Evolutionary conservation across 495 filamentous ascomycete species (phyloP), one percentile per base, ranked within the genome.

Genomic region (Acidiella bohemica): DNA sequence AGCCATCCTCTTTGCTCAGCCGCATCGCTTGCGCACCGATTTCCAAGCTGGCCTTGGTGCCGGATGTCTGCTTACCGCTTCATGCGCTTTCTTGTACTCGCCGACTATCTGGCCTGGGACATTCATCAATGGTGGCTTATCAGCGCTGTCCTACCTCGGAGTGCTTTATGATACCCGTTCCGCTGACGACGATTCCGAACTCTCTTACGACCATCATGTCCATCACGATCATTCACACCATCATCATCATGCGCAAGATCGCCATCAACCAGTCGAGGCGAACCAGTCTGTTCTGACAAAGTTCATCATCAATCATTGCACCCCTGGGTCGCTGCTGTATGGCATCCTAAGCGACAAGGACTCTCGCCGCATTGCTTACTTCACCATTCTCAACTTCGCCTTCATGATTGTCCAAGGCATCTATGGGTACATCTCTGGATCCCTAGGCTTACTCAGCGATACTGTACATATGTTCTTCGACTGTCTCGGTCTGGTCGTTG

Each of bases 391-490:
- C 29, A 99, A 99, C 54, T 85, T 99, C 39, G 63, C 64, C 1
- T 99, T 99, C 58, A 99, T 99, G 90, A 64, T 84, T 11, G 75
- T 96, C 2, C 90, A 99, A 54, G 78, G 88, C 14, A 81, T 83
- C 23, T 99, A 99, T 54, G 90, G 90, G 23, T 86, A 90, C 49
- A 56, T 84, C 10, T 94, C 86, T 5, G 86, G 90, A 39, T 96
- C 92, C 1, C 68, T 99, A 5, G 90, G 90, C 1, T 68, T 99
- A 2, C 75, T 99, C 4, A 93, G 84, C 50, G 90, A 99, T 59
- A 94, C 84, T 54, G 92, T 99, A 45, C 90, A 99, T 60, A 99
- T 99, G 90, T 92, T 99, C 56, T 99, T 99, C 48, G 90, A 99
- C 59, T 99, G 90, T 49, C 71, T 94, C 11, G 90, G 90, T 14